Evolutionary conservation across 208 protist species (phyloP).

Genomic region (Trichomonas tenax): DNA sequence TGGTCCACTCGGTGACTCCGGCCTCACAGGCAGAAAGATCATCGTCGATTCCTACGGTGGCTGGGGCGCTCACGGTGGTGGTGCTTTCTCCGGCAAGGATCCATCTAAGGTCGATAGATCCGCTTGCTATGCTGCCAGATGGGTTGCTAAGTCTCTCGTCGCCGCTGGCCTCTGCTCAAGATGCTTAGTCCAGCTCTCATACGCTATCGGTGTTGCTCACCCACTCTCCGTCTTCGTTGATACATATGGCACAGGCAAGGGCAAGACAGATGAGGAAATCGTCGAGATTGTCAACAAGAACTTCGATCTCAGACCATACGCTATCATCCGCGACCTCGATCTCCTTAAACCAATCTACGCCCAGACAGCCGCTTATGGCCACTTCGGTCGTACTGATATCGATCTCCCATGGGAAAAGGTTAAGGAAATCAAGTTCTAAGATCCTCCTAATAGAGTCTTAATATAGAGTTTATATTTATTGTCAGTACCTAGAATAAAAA

Average conservation of each 20-base stretch:
- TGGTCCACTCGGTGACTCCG: conserved; percentile 93
- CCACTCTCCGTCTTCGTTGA: conserved; percentile 76
- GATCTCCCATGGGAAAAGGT: conserved; percentile 94
- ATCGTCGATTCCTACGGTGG: conserved; percentile 99
- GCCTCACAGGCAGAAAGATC: conserved; percentile 98
- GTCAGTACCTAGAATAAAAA: neutral
- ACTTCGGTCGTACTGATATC: conserved; percentile 86
- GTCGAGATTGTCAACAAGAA: conserved; percentile 81
- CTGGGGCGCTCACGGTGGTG: conserved; percentile 97
- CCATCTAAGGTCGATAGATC: conserved; percentile 98
- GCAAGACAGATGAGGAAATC: conserved; percentile 47
- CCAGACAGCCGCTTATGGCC: conserved; percentile 85
- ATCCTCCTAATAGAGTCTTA: neutral
- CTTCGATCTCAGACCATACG: conserved; percentile 90
- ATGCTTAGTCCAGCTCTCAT: conserved; percentile 89
- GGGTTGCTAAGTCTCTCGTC: conserved; percentile 97
- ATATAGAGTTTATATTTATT: neutral
- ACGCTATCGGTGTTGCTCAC: conserved; percentile 93
- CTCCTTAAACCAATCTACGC: conserved; percentile 83
- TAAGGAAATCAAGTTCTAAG: conserved; percentile 59
- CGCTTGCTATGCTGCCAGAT: conserved; percentile 89
- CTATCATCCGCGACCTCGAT: conserved; percentile 82
- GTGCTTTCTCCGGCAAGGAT: conserved; percentile 99
- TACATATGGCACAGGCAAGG: conserved; percentile 78
- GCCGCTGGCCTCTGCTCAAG: conserved; percentile 68